A percentile compares a stretch with the other conserved stretches of the same genome.
These are phyloP conservation scores for Ganoderma boninense DNA, from an alignment of 1,284 basidiomycete genomes.

Conservation along the genomic window DNA sequence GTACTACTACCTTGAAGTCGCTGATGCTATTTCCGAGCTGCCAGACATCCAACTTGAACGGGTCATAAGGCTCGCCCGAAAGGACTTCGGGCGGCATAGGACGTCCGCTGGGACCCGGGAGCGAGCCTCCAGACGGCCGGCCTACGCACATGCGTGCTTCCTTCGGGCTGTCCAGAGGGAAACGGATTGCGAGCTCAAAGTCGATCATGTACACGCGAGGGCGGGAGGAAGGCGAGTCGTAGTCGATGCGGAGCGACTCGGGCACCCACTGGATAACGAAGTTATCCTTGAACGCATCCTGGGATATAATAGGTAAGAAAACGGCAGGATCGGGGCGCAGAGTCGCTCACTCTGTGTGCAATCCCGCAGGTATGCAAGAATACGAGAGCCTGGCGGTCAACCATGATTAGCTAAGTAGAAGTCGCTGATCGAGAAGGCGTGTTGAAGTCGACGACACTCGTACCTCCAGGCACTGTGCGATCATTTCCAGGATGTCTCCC, in stretches of 20 bases:
- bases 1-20: slow-evolving; percentile 14
- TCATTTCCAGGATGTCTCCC: slow-evolving; percentile 42
- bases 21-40: slow-evolving; percentile 12
- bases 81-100: slow-evolving; percentile 29
- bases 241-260: slow-evolving; percentile 7
- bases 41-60: slow-evolving; percentile 25
- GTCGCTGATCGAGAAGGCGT: too few species aligned
- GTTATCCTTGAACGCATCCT: slow-evolving; percentile 30
- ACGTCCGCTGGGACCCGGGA: slow-evolving; percentile 15
- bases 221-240: slow-evolving; percentile 4
- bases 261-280: slow-evolving; percentile 26
- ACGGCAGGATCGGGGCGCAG: too few species aligned
- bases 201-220: slow-evolving; percentile 26
- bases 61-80: slow-evolving; percentile 30
- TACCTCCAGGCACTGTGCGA: slow-evolving; percentile 42
- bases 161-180: slow-evolving; percentile 19
- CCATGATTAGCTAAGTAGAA: too few species aligned
- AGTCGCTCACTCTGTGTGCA: slow-evolving; percentile 10
- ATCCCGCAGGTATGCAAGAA: slow-evolving; percentile 11
- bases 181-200: slow-evolving; percentile 21
- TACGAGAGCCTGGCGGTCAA: slow-evolving; percentile 3
- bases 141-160: slow-evolving; percentile 21
- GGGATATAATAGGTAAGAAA: neutral
- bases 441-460: neutral
- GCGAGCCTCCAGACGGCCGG: slow-evolving; percentile 7